These are phyloP conservation scores for Hypomyces rosellus DNA, from an alignment of 2,329 filamentous ascomycete species.

Conservation along the genomic window DNA sequence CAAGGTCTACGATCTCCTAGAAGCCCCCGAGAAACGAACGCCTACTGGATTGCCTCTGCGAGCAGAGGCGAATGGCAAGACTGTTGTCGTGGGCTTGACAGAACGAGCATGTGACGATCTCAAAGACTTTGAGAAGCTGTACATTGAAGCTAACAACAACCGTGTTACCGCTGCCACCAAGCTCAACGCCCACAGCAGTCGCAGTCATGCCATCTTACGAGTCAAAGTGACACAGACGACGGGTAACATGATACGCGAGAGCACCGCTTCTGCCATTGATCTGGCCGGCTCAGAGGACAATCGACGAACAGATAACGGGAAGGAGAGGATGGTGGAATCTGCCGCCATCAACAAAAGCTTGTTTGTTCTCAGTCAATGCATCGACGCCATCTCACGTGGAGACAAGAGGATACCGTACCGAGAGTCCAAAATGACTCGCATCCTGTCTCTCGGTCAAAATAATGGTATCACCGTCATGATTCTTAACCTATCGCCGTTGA, in stretches of 20 bases:
- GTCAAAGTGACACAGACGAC: conserved; percentile 80
- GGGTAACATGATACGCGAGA: conserved; percentile 61
- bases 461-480: conserved; percentile 96
- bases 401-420: conserved; percentile 81
- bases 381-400: conserved; percentile 79
- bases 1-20: conserved; percentile 86
- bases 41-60: conserved; percentile 73
- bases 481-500: conserved; percentile 83
- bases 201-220: conserved; percentile 84
- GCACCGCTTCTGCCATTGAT: conserved; percentile 89
- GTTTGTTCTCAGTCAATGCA: conserved; percentile 90
- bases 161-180: conserved; percentile 85
- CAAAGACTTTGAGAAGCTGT: conserved; percentile 84
- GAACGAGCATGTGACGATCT: conserved; percentile 76
- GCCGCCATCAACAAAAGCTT: conserved; percentile 97
- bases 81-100: conserved; percentile 76
- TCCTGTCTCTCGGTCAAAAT: conserved; percentile 87
- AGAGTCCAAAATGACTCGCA: conserved; percentile 96
- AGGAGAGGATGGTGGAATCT: conserved; percentile 87
- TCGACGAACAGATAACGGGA: conserved; percentile 85
- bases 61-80: conserved; percentile 81
- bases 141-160: conserved; percentile 88
- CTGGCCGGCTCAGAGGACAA: conserved; percentile 95
- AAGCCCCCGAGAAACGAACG: conserved; percentile 80
- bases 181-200: conserved; percentile 83